Conservation (phyloP, 345 rosid species). For the Aquilaria sinensis region DNA sequence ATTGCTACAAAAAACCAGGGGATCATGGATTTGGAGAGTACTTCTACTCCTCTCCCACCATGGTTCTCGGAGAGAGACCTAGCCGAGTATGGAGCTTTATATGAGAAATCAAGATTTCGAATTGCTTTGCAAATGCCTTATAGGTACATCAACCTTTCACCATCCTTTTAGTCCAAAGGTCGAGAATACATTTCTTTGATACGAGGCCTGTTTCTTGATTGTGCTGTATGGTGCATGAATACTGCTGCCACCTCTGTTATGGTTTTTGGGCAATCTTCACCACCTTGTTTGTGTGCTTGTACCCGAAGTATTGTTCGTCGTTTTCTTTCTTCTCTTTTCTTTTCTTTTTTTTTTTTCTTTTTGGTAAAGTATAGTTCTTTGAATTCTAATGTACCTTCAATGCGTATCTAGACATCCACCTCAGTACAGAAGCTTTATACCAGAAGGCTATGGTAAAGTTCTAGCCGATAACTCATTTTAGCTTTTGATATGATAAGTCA, state of each 20-base stretch:
- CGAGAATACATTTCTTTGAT: too few relatives aligned
- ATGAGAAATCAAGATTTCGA: slow-evolving; percentile 45
- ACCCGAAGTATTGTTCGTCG: too few relatives aligned
- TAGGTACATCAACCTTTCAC: slow-evolving; percentile 22
- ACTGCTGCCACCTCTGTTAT: not conserved
- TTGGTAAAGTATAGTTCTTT: too few relatives aligned
- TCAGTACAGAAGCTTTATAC: too few relatives aligned
- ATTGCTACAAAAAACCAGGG: slow-evolving; percentile 48
- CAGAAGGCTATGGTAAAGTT: not conserved
- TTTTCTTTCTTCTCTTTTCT: not conserved
- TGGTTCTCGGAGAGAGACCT: slow-evolving; percentile 58
- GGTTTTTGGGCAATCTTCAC: not conserved
- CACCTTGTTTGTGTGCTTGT: too few relatives aligned
- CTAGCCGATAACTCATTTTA: not conserved
- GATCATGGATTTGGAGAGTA: slow-evolving; percentile 48
- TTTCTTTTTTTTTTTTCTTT: not conserved
- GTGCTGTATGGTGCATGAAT: not conserved
- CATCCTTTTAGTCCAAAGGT: too few relatives aligned
- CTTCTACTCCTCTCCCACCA: slow-evolving; percentile 45
- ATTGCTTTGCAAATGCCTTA: slow-evolving; percentile 52
- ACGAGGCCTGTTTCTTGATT: not conserved
- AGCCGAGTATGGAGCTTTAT: slow-evolving; percentile 38
- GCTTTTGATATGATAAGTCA: slow-evolving; percentile 14
- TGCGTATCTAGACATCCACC: too few relatives aligned
- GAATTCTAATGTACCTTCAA: too few relatives aligned